Percentiles rank a stretch among this genome's conserved stretches.
phyloP scores from a whole-genome alignment of 192 early-diverging fungal species.

The Glomus cerebriforme region DNA sequence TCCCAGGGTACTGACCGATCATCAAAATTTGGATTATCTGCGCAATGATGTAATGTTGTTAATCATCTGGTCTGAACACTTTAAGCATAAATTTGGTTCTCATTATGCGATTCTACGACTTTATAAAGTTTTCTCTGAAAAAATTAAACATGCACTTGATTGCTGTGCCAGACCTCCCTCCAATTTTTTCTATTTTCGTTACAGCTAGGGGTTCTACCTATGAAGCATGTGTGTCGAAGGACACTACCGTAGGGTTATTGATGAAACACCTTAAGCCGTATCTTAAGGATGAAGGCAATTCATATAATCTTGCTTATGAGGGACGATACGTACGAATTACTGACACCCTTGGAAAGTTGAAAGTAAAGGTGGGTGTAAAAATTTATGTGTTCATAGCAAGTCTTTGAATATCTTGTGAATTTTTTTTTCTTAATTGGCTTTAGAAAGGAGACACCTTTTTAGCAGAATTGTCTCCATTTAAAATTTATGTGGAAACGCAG shows the following conservation, averaged over 20 bases:
- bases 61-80: too few relatives aligned
- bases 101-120: too few relatives aligned
- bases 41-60: too few relatives aligned
- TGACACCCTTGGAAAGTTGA: neutral
- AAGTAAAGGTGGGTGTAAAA: neutral
- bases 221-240: neutral
- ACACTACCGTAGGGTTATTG: neutral
- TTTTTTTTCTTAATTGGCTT: too few relatives aligned
- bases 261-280: neutral
- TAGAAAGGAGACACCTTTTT: neutral
- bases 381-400: too few relatives aligned
- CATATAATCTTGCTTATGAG: neutral
- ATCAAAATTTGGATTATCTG: too few relatives aligned
- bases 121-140: too few relatives aligned
- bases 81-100: too few relatives aligned
- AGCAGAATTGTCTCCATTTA: constrained; percentile 34
- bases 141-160: neutral
- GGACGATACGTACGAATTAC: neutral
- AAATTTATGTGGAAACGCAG: constrained; percentile 72
- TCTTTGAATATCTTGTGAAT: too few relatives aligned
- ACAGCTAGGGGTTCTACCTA: neutral
- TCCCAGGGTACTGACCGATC: too few relatives aligned
- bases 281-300: neutral
- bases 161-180: neutral
- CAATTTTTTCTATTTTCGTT: neutral